phyloP scores from a whole-genome alignment of 73 alveolate species.

The Blepharisma japonicum region DNA sequence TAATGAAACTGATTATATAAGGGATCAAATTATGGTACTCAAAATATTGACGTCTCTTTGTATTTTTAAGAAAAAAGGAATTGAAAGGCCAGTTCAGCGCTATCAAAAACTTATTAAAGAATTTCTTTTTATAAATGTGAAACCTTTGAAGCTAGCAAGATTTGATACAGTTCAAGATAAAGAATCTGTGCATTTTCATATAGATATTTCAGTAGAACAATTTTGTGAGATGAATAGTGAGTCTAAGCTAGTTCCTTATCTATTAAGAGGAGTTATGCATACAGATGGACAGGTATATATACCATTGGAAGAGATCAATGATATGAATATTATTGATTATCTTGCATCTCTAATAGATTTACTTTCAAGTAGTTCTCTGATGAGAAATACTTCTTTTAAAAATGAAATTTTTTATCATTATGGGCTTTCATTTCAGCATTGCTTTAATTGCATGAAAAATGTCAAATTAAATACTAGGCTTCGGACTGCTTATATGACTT shows the following conservation, averaged over 20 bases:
- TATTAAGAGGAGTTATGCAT: no score
- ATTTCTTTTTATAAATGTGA: not conserved
- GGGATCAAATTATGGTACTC: not conserved
- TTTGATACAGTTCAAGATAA: not conserved
- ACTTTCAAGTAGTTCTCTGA: not conserved
- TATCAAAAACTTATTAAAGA: not conserved
- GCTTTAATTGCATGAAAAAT: not conserved
- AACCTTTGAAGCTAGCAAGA: not conserved
- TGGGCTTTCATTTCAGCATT: not conserved
- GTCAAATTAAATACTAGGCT: not conserved
- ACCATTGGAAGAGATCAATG: no score
- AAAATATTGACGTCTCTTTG: not conserved
- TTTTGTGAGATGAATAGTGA: no score
- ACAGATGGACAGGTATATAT: no score
- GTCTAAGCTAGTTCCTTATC: no score
- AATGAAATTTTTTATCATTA: not conserved
- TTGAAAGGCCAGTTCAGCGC: not conserved
- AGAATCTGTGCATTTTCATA: not conserved
- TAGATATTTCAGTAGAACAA: not conserved
- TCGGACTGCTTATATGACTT: not conserved
- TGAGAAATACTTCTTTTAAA: not conserved
- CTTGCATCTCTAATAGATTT: not conserved
- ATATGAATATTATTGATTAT: not conserved
- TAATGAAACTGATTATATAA: not conserved
- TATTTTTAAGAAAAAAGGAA: conserved; percentile 3